Base-by-base conservation (phyloP, 306 rosid species). In the Mucuna pruriens region DNA sequence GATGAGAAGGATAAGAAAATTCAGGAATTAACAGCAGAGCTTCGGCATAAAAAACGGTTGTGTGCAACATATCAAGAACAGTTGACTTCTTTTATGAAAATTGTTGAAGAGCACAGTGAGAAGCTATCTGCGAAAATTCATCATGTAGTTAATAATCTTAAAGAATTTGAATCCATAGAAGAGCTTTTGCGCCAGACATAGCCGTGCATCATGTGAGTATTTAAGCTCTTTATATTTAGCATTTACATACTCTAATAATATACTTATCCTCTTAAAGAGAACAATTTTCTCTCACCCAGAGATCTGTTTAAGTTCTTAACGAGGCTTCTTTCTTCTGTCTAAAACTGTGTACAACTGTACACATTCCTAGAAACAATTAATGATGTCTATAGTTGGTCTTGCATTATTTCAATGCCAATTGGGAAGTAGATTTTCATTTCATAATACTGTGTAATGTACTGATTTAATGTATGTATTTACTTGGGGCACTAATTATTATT, bases 1-100 rank as follows among this genome's bases (percentile, higher is more conserved):
- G 99, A 95, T 81, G 99, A 95, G 77, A 95, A 90, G 87, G 97
- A 95, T 86, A 95, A 87, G 84, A 94, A 42, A 86, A 93, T 95
- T 84, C 99, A 91, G 85, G 99, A 95, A 80, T 80, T 95, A 80
- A 93, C 97, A 48, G 77, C 87, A 9, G 97, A 95, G 88, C 90
- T 95, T 84, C 95, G 97, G 83, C 90, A 84, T 70, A 95, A 90
- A 86, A 95, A 93, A 79, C 89, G 97, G 68, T 66, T 95, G 77
- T 92, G 97, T 62, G 78, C 91, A 34, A 82, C 92, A 74, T 95
- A 95, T 87, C 89, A 89, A 84, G 97, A 93, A 77, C 97, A 95
- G 85, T 79, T 93, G 65, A 78, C 84, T 34, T 85, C 87, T 45
- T 89, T 91, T 64, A 84, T 93, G 88, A 90, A 91, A 84, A 87